These are phyloP conservation scores for Pestalotiopsis sp. DNA, from an alignment of 2,329 filamentous ascomycete species.

Conservation along the genomic window DNA sequence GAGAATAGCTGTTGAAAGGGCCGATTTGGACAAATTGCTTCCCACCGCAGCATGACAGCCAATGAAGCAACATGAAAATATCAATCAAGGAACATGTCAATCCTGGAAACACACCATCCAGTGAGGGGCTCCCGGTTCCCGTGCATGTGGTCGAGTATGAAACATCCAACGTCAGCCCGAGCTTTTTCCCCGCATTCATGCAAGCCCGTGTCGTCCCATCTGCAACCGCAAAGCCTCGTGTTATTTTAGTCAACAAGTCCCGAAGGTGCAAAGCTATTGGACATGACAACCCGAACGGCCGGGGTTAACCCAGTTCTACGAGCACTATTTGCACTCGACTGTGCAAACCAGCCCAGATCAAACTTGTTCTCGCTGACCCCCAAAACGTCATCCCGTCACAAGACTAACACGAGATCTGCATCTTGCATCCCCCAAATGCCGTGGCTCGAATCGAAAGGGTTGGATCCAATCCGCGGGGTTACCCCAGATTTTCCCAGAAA, in stretches of 20 bases:
- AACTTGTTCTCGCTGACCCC: background rate
- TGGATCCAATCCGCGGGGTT: background rate
- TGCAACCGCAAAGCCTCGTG: background rate
- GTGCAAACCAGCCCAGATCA: background rate
- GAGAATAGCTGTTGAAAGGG: too few species aligned
- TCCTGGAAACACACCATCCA: background rate
- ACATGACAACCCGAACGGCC: background rate
- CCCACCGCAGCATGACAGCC: too few species aligned
- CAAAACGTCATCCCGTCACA: constrained; percentile 8
- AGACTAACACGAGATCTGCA: background rate
- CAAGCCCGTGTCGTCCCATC: background rate
- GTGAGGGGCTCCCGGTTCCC: background rate
- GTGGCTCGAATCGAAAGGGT: background rate
- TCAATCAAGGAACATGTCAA: background rate
- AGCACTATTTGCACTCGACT: too few species aligned
- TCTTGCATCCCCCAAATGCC: constrained; percentile 1
- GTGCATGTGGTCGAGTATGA: background rate
- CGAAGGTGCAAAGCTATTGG: background rate
- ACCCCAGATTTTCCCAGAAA: background rate
- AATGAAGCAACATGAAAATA: too few species aligned
- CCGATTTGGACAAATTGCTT: too few species aligned
- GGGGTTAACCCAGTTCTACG: background rate
- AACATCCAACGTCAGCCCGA: background rate
- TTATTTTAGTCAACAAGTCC: background rate
- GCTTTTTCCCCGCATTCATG: background rate